These are phyloP conservation scores for Aureobasidium sp. DNA, from an alignment of 2,329 filamentous ascomycete genomes.

Conservation along the genomic window DNA sequence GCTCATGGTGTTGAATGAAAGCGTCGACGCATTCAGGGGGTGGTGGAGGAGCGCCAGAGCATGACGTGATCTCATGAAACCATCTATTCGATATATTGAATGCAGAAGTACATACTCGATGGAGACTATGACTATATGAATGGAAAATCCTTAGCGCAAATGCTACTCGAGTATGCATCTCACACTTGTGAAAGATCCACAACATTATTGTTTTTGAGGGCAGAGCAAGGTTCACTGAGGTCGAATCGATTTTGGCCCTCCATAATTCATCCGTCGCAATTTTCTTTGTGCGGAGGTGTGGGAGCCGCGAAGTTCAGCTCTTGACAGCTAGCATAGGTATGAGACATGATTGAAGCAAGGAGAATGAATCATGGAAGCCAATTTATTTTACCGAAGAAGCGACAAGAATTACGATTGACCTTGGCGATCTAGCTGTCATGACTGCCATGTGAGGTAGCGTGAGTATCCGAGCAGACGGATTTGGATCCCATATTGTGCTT, in stretches of 20 bases:
- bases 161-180: too few relatives aligned
- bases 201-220: too few relatives aligned
- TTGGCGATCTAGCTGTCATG: background rate
- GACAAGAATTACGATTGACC: background rate
- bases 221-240: too few relatives aligned
- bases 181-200: too few relatives aligned
- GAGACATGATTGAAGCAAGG: constrained; percentile 2
- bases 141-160: background rate
- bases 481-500: background rate
- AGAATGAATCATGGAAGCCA: background rate
- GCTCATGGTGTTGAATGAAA: too few relatives aligned
- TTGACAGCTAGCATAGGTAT: background rate
- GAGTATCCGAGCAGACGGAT: background rate
- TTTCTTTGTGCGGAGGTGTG: background rate
- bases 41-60: too few relatives aligned
- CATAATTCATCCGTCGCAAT: background rate
- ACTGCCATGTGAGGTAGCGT: background rate
- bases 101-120: background rate
- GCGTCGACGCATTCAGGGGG: too few relatives aligned
- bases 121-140: background rate
- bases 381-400: background rate
- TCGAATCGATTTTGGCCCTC: background rate
- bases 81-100: background rate
- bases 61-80: too few relatives aligned
- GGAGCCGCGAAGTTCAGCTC: background rate